A percentile compares a stretch with the other conserved stretches of the same genome.
These are phyloP conservation scores for Pseudogymnoascus verrucosus DNA, from an alignment of 2,329 filamentous ascomycete genomes.

Conservation along the genomic window DNA sequence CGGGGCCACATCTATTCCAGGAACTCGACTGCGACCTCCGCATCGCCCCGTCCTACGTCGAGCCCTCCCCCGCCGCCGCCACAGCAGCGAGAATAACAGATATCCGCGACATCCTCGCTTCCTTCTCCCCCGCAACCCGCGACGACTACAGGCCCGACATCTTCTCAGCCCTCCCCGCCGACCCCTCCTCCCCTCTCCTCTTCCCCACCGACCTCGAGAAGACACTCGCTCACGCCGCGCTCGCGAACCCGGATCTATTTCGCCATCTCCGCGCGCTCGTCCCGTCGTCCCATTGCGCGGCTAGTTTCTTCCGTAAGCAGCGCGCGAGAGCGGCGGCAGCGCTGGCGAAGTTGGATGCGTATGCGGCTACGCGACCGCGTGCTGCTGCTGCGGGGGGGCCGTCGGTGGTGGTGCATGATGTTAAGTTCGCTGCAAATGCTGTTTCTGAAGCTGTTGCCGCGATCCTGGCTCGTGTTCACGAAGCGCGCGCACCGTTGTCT, in stretches of 20 bases:
- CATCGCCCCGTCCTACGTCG: background rate
- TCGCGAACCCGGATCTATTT: slow-evolving; percentile 2
- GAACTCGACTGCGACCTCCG: slow-evolving; percentile 1
- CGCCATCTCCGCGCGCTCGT: slow-evolving; percentile 3
- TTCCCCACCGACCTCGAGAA: background rate
- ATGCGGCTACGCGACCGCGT: background rate
- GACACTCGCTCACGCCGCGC: background rate
- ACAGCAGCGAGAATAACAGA: background rate
- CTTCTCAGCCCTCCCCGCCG: background rate
- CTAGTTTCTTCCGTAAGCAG: slow-evolving; percentile 5
- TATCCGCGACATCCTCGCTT: slow-evolving; percentile 9
- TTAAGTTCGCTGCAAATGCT: background rate
- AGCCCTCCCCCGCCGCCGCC: background rate
- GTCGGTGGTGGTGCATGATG: background rate
- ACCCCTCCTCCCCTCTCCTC: background rate
- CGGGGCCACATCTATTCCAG: background rate
- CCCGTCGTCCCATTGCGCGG: background rate
- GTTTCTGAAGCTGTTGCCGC: background rate
- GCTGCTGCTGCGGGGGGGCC: background rate
- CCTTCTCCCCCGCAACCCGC: background rate
- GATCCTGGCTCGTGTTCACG: background rate
- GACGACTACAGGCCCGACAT: slow-evolving; percentile 7
- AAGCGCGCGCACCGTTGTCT: background rate
- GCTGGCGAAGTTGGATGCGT: background rate
- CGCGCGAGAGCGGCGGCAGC: background rate